A percentile compares a stretch with the other conserved stretches of the same genome.
phyloP scores from a whole-genome alignment of 1,284 basidiomycete species.

The Rhodotorula sp. region DNA sequence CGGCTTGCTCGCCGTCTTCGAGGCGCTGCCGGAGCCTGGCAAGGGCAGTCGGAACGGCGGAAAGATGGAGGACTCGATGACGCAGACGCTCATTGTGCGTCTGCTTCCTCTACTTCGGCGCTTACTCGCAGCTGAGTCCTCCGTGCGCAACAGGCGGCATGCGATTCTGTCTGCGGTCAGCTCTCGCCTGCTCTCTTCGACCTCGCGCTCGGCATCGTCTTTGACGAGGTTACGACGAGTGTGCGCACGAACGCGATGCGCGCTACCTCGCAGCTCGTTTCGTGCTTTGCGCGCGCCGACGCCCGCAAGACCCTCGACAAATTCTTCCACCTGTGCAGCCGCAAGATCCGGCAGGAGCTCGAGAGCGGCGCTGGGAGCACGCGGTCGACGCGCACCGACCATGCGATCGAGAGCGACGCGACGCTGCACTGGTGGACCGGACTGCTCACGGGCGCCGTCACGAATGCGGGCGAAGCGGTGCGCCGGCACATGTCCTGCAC shows the following conservation, averaged over 20 bases:
- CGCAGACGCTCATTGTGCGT: slow-evolving; percentile 69
- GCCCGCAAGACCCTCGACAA: slow-evolving; percentile 74
- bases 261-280: slow-evolving; percentile 85
- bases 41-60: slow-evolving; percentile 70
- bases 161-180: slow-evolving; percentile 82
- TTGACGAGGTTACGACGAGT: slow-evolving; percentile 78
- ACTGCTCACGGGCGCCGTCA: slow-evolving; percentile 74
- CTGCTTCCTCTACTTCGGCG: too few relatives aligned
- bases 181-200: slow-evolving; percentile 86
- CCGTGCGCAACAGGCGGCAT: slow-evolving; percentile 58
- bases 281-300: slow-evolving; percentile 78
- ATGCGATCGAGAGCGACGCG: slow-evolving; percentile 83
- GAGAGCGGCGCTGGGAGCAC: slow-evolving; percentile 89
- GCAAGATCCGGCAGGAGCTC: slow-evolving; percentile 82
- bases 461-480: slow-evolving; percentile 67
- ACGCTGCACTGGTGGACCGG: slow-evolving; percentile 90
- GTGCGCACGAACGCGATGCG: slow-evolving; percentile 85
- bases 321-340: slow-evolving; percentile 71
- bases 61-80: slow-evolving; percentile 78
- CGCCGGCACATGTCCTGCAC: slow-evolving; percentile 44
- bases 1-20: slow-evolving; percentile 81
- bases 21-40: slow-evolving; percentile 69
- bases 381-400: slow-evolving; percentile 81
- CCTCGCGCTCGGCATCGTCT: slow-evolving; percentile 78
- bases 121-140: neutral